A percentile compares a stretch with the other conserved stretches of the same genome.
phyloP scores from a whole-genome alignment of 164 flowering plant genomes.

The Magnolia sinica region DNA sequence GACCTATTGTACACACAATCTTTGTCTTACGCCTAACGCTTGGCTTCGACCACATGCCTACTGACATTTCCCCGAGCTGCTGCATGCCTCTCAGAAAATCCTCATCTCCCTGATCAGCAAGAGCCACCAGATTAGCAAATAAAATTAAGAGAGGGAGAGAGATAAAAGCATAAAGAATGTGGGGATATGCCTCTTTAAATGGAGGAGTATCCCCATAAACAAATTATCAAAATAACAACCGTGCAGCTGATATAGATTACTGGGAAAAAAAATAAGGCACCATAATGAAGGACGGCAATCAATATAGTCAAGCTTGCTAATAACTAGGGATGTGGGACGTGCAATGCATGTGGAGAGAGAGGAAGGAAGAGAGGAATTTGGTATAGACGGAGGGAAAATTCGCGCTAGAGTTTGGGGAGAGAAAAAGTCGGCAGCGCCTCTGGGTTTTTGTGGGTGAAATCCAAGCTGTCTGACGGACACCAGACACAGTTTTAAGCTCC shows the following conservation, averaged over 20 bases:
- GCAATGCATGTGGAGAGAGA: too few relatives aligned
- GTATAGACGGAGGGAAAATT: too few relatives aligned
- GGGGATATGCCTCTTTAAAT: neutral
- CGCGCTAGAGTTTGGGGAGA: too few relatives aligned
- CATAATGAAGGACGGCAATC: neutral
- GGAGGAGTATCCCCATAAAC: too few relatives aligned
- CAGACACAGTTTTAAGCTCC: too few relatives aligned
- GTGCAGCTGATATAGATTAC: too few relatives aligned
- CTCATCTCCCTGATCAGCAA: constrained; percentile 40
- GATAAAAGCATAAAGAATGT: neutral
- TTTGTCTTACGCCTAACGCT: constrained; percentile 75
- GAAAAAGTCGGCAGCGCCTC: too few relatives aligned
- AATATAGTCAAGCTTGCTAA: neutral
- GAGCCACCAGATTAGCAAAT: neutral
- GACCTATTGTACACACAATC: constrained; percentile 94
- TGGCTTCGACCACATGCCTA: constrained; percentile 75
- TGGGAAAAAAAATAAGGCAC: neutral
- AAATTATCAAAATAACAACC: too few relatives aligned
- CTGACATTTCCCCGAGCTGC: constrained; percentile 46
- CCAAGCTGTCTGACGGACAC: too few relatives aligned
- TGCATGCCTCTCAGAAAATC: constrained; percentile 39
- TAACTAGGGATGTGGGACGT: neutral
- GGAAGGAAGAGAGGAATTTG: too few relatives aligned
- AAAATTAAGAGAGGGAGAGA: neutral
- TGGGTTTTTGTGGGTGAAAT: too few relatives aligned